A percentile compares a stretch with the other conserved stretches of the same genome.
These are phyloP conservation scores for Perkinsus marinus DNA, from an alignment of 169 alveolate genomes.

Conservation along the genomic window DNA sequence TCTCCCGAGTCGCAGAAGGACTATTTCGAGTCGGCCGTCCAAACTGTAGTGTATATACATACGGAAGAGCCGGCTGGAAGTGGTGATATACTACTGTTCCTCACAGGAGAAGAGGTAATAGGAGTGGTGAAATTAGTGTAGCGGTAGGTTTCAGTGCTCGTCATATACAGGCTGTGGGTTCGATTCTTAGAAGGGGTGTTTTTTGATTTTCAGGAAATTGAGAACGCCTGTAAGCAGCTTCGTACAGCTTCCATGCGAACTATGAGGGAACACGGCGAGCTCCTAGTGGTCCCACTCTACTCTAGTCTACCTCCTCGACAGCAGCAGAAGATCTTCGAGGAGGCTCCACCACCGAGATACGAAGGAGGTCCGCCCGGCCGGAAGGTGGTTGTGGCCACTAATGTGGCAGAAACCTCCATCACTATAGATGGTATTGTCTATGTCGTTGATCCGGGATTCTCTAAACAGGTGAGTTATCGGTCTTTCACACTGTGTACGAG, in stretches of 20 bases:
- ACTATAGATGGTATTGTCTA: conserved; percentile 99
- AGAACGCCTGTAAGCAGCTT: no score
- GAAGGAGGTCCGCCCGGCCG: conserved; percentile 77
- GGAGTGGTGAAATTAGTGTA: conserved; percentile 37
- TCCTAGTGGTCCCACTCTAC: conserved; percentile 82
- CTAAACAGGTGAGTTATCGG: conserved; percentile 60
- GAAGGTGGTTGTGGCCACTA: conserved; percentile 91
- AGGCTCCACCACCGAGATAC: conserved; percentile 80
- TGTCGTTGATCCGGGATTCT: conserved; percentile 99
- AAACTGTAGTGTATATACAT: conserved; percentile 80
- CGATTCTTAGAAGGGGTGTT: not conserved
- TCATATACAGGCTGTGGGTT: not conserved
- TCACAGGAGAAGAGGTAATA: conserved; percentile 86
- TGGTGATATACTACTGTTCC: conserved; percentile 79
- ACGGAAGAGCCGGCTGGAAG: conserved; percentile 69
- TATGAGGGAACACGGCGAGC: conserved; percentile 45
- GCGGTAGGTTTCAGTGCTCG: not conserved
- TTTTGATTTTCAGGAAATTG: not conserved
- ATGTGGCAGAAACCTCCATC: conserved; percentile 97
- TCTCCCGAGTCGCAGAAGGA: conserved; percentile 85
- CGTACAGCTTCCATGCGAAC: conserved; percentile 36
- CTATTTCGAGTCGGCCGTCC: conserved; percentile 78
- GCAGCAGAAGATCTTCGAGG: conserved; percentile 89
- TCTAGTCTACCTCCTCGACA: conserved; percentile 87
- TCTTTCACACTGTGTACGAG: no score